These are phyloP conservation scores for Phytopythium litorale DNA, from an alignment of 352 stramenopile species.

Conservation along the genomic window DNA sequence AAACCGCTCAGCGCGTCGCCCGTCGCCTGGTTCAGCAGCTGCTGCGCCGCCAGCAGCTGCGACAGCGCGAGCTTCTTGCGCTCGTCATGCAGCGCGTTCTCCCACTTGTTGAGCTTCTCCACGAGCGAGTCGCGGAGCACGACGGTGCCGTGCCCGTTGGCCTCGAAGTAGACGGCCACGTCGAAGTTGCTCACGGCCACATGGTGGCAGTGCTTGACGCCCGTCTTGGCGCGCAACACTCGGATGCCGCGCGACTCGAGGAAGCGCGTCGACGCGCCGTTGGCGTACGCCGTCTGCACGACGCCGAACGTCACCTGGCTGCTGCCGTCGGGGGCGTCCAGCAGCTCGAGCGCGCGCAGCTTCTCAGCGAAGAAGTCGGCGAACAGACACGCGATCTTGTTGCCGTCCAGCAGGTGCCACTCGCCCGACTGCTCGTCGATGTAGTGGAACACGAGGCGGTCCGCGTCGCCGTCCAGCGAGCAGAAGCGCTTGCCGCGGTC, in stretches of 20 bases:
- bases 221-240: slow-evolving; percentile 93
- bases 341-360: slow-evolving; percentile 66
- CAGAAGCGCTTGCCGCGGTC: slow-evolving; percentile 83
- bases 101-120: slow-evolving; percentile 79
- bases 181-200: slow-evolving; percentile 94
- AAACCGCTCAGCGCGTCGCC: slow-evolving; percentile 97
- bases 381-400: slow-evolving; percentile 98
- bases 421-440: slow-evolving; percentile 60
- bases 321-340: slow-evolving; percentile 31
- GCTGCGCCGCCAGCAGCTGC: slow-evolving; percentile 82
- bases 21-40: slow-evolving; percentile 96
- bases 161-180: slow-evolving; percentile 99
- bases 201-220: slow-evolving; percentile 97
- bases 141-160: slow-evolving; percentile 99
- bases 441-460: slow-evolving; percentile 98
- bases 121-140: slow-evolving; percentile 92
- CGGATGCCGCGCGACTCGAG: slow-evolving; percentile 62
- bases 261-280: slow-evolving; percentile 94
- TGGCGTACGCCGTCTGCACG: slow-evolving; percentile 99
- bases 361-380: slow-evolving; percentile 93
- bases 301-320: slow-evolving; percentile 88
- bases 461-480: slow-evolving; percentile 97
- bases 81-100: slow-evolving; percentile 68
- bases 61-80: slow-evolving; percentile 79
- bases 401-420: slow-evolving; percentile 94